Conservation (phyloP, 2,329 filamentous ascomycete species). For the Epichloe gansuensis region DNA sequence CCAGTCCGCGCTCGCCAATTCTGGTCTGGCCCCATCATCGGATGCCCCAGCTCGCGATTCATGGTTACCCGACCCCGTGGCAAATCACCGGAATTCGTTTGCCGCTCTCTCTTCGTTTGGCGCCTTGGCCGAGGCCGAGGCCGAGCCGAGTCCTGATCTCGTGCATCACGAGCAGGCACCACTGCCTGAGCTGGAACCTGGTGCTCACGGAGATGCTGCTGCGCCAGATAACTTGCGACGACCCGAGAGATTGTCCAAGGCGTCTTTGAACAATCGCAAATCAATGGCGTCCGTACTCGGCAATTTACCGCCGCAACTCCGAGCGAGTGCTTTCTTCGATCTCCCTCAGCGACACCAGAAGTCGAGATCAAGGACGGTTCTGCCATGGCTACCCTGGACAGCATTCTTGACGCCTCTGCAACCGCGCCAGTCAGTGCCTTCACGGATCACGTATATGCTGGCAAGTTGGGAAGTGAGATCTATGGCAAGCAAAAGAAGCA, state of each 20-base stretch:
- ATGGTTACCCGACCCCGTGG: conserved; percentile 37
- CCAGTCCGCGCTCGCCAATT: conserved; percentile 12
- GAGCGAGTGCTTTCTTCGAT: conserved; percentile 89
- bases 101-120: conserved; percentile 19
- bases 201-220: conserved; percentile 8
- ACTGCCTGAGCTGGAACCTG: conserved; percentile 8
- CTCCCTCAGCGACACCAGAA: conserved; percentile 35
- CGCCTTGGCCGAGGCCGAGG: conserved; percentile 7
- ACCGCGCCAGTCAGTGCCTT: conserved; percentile 83
- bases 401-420: conserved; percentile 81
- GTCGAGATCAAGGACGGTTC: conserved; percentile 62
- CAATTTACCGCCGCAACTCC: conserved; percentile 64
- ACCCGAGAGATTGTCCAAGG: conserved; percentile 22
- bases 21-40: conserved; percentile 7
- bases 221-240: conserved; percentile 16
- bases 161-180: conserved; percentile 2
- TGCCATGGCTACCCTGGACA: conserved; percentile 78
- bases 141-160: conserved; percentile 9
- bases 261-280: conserved; percentile 21
- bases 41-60: conserved; percentile 15
- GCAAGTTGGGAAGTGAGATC: conserved; percentile 60
- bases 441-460: conserved; percentile 76
- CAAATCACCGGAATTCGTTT: conserved; percentile 25
- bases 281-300: conserved; percentile 18
- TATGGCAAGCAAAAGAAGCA: conserved; percentile 52